Conservation (phyloP, 768 basidiomycete species). For the Fomitopsis pulvina region DNA sequence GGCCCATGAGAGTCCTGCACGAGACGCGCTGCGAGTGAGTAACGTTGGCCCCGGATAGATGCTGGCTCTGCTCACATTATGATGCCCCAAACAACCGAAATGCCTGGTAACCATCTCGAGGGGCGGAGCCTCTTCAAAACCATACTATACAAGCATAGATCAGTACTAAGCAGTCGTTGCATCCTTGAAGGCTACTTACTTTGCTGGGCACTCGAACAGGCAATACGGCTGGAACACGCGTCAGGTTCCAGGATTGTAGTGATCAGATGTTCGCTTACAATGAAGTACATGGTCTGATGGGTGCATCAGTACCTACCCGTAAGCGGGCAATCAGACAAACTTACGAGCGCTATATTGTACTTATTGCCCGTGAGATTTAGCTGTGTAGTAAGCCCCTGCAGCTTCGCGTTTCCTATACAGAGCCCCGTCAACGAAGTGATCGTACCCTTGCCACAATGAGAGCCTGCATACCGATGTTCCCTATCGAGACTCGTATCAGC, state of each 20-base stretch:
- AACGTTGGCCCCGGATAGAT: background rate
- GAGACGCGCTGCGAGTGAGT: background rate
- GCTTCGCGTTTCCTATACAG: constrained; percentile 18
- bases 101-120: constrained; percentile 29
- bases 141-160: constrained; percentile 31
- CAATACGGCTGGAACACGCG: constrained; percentile 42
- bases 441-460: background rate
- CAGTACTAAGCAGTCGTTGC: background rate
- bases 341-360: constrained; percentile 60
- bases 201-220: constrained; percentile 59
- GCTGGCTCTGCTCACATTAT: constrained; percentile 40
- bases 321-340: constrained; percentile 4
- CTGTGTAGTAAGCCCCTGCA: constrained; percentile 46
- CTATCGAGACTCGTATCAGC: background rate
- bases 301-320: background rate
- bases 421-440: background rate
- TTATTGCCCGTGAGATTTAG: constrained; percentile 48
- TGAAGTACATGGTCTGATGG: constrained; percentile 65
- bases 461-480: background rate
- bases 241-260: background rate
- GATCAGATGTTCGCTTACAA: constrained; percentile 37
- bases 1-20: constrained; percentile 45
- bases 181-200: constrained; percentile 30
- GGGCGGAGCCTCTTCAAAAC: constrained; percentile 59
- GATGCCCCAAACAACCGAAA: constrained; percentile 57